Conservation (phyloP, 2,329 filamentous ascomycete genomes). For the Lachnellula hyalina region DNA sequence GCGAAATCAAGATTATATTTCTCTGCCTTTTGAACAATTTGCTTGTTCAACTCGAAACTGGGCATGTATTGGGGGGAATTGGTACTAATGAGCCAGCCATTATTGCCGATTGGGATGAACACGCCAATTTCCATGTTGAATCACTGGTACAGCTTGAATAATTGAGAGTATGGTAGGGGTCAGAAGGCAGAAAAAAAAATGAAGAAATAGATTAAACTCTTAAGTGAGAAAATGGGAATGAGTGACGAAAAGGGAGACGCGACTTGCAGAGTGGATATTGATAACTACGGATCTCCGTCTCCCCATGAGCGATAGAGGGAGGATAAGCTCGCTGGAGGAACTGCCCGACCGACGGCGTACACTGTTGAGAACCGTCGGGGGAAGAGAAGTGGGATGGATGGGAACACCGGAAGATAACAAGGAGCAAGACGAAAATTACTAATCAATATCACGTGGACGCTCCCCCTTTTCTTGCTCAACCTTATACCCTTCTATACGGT, state of each 20-base stretch:
- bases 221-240: not conserved
- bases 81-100: slow-evolving; percentile 33
- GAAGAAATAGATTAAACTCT: not conserved
- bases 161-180: not conserved
- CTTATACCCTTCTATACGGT: no score
- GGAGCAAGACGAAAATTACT: not conserved
- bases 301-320: not conserved
- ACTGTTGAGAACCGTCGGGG: not conserved
- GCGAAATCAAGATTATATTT: slow-evolving; percentile 30
- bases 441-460: not conserved
- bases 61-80: slow-evolving; percentile 32
- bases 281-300: slow-evolving; percentile 1
- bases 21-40: slow-evolving; percentile 30
- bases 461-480: not conserved
- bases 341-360: not conserved
- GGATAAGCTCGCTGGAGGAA: not conserved
- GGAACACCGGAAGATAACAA: not conserved
- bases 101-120: slow-evolving; percentile 28
- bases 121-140: slow-evolving; percentile 18
- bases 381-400: not conserved
- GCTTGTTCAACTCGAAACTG: slow-evolving; percentile 30
- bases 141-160: not conserved
- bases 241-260: not conserved
- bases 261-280: not conserved
- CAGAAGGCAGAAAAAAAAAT: not conserved